Conservation (phyloP, 148 eudicot species). For the Nepenthes gracilis region DNA sequence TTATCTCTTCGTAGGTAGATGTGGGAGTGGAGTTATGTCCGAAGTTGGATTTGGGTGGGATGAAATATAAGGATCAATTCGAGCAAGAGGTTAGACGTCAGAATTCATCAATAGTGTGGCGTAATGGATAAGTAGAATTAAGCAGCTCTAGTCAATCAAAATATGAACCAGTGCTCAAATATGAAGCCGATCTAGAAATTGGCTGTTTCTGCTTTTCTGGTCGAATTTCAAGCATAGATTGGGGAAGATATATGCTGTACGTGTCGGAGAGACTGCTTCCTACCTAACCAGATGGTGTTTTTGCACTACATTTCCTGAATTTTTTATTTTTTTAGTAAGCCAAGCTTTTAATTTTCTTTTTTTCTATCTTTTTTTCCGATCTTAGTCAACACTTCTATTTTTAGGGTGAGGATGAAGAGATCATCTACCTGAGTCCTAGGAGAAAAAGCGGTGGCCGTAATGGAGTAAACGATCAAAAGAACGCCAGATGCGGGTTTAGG, state of each 20-base stretch:
- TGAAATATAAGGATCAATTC: background rate
- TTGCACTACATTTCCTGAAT: too few relatives aligned
- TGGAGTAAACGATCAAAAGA: too few relatives aligned
- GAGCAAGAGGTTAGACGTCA: slow-evolving; percentile 8
- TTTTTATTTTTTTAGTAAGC: too few relatives aligned
- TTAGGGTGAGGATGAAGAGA: too few relatives aligned
- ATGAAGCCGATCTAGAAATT: background rate
- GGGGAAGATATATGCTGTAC: background rate
- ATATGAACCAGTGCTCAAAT: slow-evolving; percentile 12
- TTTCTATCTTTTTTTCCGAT: background rate
- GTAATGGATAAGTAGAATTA: slow-evolving; percentile 32
- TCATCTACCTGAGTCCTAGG: too few relatives aligned
- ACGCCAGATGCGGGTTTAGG: too few relatives aligned
- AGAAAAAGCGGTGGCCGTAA: too few relatives aligned
- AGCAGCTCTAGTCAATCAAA: slow-evolving; percentile 20
- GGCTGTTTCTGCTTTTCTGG: too few relatives aligned
- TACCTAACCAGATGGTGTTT: background rate
- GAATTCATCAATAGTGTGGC: slow-evolving; percentile 24
- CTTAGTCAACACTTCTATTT: too few relatives aligned
- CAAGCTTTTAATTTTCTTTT: too few relatives aligned
- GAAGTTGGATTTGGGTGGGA: background rate
- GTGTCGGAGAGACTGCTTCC: background rate
- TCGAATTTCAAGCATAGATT: background rate
- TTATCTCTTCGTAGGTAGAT: too few relatives aligned
- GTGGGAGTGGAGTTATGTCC: slow-evolving; percentile 17